Base-by-base conservation (phyloP, 23 red algal species). In the Pyropia yezoensis region DNA sequence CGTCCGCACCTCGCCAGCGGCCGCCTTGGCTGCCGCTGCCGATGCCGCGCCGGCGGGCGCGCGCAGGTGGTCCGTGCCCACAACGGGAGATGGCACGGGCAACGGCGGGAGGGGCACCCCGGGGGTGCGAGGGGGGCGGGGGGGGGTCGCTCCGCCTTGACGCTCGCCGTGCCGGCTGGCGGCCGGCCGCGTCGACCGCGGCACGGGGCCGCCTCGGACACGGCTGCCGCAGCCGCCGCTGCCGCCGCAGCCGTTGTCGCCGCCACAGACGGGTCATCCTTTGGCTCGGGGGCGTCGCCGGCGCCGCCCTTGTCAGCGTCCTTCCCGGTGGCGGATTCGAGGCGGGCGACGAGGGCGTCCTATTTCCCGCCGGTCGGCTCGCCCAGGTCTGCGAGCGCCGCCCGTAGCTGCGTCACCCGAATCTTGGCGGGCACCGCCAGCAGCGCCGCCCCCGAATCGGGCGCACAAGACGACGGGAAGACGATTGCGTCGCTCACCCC, bases 21-120 rank as follows among this genome's bases (percentile, higher is more conserved):
- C 24, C 4, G 22, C 54, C 50, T 71, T 71, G n/a, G 49, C 67
- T 15, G 30, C 24, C 52, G 67, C 67, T 8, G 67, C 67, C 27
- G 23, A 5, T 12, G 17, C 18, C 26, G 67, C 54, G 67, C 54
- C 26, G 6, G 18, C 17, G 19, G 55, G 67, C 22, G 30, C 30
- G 5, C 8, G 24, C 49, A 65, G n/a, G n/a, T 65, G 61, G n/a
- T 9, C 61, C 32, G 29, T 34, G 61, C 61, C 61, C 3, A 34
- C 29, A 5, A 23, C 27, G 39, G 39, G 39, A 8, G 39, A 8
- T 1, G 39, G 39, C 4, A 8, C 39, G 39, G 39, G 39, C 11
- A 47, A 6, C 30, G 39, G 39, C 7, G 39, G 39, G 39, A 47
- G 39, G 4, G 39, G 39, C 39, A 12, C 39, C 39, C 39, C 39